Evolutionary conservation across 163 green algal genomes (phyloP).

Genomic region (Chlorella variabilis): DNA sequence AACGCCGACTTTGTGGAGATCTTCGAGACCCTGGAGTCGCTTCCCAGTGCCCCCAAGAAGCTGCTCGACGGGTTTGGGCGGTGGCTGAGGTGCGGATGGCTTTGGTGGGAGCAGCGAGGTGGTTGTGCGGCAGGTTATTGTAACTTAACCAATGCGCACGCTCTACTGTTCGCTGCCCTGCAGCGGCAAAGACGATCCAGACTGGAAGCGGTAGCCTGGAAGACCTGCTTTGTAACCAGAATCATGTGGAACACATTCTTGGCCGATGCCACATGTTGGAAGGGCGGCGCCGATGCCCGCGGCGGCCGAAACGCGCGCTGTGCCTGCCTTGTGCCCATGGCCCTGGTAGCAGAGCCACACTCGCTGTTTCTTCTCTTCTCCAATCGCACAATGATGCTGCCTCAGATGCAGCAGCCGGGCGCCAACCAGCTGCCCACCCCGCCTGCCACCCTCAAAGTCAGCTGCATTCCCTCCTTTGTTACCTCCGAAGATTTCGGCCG

Average conservation of each 20-base stretch:
- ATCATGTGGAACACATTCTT: too few species aligned
- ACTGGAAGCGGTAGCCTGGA: conserved; percentile 42
- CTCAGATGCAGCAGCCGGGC: neutral
- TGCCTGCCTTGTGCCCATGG: too few species aligned
- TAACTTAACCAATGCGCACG: too few species aligned
- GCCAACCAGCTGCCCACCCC: neutral
- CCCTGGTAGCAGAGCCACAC: too few species aligned
- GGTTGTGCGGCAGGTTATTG: too few species aligned
- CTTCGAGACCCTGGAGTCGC: conserved; percentile 86
- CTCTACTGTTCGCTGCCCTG: too few species aligned
- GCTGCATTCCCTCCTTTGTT: conserved; percentile 29
- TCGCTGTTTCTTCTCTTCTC: too few species aligned
- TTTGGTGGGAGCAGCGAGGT: neutral
- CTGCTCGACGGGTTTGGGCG: conserved; percentile 62
- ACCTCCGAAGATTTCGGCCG: conserved; percentile 17
- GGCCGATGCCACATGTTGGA: too few species aligned
- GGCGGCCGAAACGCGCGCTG: too few species aligned
- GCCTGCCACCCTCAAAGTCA: neutral
- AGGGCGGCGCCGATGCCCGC: too few species aligned
- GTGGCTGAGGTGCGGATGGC: conserved; percentile 19
- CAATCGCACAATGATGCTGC: too few species aligned
- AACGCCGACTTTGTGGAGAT: conserved; percentile 91
- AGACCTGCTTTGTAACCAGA: too few species aligned
- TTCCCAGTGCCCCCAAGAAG: conserved; percentile 72
- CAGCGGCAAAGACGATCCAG: conserved; percentile 61